A percentile compares a stretch with the other conserved stretches of the same genome.
phyloP scores from a whole-genome alignment of 176 grass and related monocot species.

The Eremochloa ophiuroides region DNA sequence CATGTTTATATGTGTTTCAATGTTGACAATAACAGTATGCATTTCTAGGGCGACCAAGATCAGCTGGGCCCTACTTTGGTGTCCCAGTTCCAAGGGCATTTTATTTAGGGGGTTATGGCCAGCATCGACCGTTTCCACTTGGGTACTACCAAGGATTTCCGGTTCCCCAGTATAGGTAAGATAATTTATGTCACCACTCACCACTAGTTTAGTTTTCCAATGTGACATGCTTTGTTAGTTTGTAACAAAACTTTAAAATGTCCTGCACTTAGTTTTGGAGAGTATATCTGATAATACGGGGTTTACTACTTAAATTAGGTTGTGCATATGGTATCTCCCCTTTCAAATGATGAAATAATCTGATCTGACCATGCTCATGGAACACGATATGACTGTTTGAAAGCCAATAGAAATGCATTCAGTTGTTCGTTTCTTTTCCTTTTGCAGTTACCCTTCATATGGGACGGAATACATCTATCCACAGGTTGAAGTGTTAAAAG shows the following conservation, averaged over 20 bases:
- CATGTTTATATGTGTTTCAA: background rate
- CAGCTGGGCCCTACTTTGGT: slow-evolving; percentile 64
- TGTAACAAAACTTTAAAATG: background rate
- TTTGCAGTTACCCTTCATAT: slow-evolving; percentile 85
- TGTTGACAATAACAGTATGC: background rate
- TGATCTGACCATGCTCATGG: background rate
- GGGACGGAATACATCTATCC: slow-evolving; percentile 82
- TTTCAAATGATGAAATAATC: background rate
- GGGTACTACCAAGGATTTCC: slow-evolving; percentile 71
- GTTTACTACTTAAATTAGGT: background rate
- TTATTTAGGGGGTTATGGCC: slow-evolving; percentile 58
- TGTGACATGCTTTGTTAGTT: background rate
- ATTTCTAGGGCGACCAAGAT: slow-evolving; percentile 67
- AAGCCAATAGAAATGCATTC: slow-evolving; percentile 32
- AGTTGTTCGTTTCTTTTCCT: slow-evolving; percentile 28
- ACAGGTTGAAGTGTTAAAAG: slow-evolving; percentile 65
- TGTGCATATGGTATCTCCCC: background rate
- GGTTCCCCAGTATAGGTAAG: slow-evolving; percentile 70
- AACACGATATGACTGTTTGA: slow-evolving; percentile 22
- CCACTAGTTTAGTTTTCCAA: background rate
- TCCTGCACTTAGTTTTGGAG: background rate
- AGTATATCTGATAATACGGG: background rate
- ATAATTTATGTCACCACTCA: slow-evolving; percentile 9
- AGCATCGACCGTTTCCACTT: slow-evolving; percentile 57
- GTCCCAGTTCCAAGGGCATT: slow-evolving; percentile 61